Evolutionary conservation across 345 rosid genomes (phyloP), one percentile per base, ranked within the genome.

Genomic region (Ceriops zippeliana): DNA sequence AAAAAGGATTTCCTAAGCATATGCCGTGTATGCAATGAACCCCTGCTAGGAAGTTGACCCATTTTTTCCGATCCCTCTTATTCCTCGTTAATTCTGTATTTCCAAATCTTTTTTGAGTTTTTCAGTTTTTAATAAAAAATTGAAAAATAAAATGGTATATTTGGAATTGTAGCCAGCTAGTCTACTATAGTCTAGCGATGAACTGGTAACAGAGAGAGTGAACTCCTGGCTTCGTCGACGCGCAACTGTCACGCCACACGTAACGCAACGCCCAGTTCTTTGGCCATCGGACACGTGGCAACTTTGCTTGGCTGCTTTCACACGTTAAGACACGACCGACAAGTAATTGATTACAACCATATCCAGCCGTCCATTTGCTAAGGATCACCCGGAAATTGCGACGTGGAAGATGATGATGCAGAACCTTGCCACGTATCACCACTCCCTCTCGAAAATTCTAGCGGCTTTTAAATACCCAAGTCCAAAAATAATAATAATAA

Each of bases 211-310:
- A 54, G n/a, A 56, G 56, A 7, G 10, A 42, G 46, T 35, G 53
- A 53, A 66, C 28, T 47, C n/a, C 59, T 65, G 22, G 32, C 79
- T 71, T 71, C 58, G 69, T 62, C 20, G 73, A 76, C 75, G 81
- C 66, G 70, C 51, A 70, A 75, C 73, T 54, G 76, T 58, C 80
- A 22, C 15, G 77, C 27, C 79, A 74, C 58, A 76, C 80, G 78
- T 76, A 79, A 83, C 76, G 80, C 75, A 74, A 79, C 73, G 69
- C 65, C 66, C 56, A 31, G 54, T 42, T 42, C 0, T 2, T 61
- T 17, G 8, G 19, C 11, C 6, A 8, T 0, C 11, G 1, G 73
- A 58, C 78, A 70, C 79, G 82, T 73, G 77, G 19, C 70, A 24
- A 4, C 0, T 1, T 7, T n/a, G 22, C 68, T 42, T 51, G 52